These are phyloP conservation scores for Asterophora parasitica DNA, from an alignment of 768 basidiomycete species.

Conservation along the genomic window DNA sequence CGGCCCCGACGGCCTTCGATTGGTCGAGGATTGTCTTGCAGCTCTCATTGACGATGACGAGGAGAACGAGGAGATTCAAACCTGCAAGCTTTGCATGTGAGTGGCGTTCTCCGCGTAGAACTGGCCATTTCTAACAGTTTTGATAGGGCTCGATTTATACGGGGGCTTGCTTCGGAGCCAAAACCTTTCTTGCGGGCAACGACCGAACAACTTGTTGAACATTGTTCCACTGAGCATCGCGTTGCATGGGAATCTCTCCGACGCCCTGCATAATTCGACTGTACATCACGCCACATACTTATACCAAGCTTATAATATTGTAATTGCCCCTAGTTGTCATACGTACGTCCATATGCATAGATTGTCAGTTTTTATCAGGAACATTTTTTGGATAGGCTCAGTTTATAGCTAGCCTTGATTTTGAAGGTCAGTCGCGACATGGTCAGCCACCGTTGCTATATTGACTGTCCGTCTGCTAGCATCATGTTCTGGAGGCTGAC, in stretches of 20 bases:
- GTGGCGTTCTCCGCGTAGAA: slow-evolving; percentile 19
- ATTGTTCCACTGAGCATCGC: slow-evolving; percentile 46
- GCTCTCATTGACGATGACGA: slow-evolving; percentile 36
- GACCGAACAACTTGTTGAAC: slow-evolving; percentile 40
- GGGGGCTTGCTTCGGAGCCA: slow-evolving; percentile 26
- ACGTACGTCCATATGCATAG: background rate
- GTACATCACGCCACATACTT: background rate
- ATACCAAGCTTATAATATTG: slow-evolving; percentile 3
- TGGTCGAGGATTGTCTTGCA: slow-evolving; percentile 37
- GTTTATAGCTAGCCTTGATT: background rate
- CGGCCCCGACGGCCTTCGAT: slow-evolving; percentile 37
- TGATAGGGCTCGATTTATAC: slow-evolving; percentile 31
- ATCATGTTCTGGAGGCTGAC: background rate
- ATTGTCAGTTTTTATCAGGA: background rate
- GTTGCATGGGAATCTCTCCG: slow-evolving; percentile 44
- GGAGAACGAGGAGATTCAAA: slow-evolving; percentile 23
- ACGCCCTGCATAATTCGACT: slow-evolving; percentile 7
- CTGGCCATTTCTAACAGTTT: background rate
- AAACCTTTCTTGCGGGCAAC: slow-evolving; percentile 31
- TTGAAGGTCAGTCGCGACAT: too few relatives aligned
- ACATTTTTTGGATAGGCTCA: background rate
- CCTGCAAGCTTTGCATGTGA: slow-evolving; percentile 52
- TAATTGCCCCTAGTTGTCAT: slow-evolving; percentile 2
- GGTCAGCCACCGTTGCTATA: background rate
- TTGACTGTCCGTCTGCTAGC: background rate